phyloP scores from a whole-genome alignment of 2,329 filamentous ascomycete genomes.

The Cadophora sp. region DNA sequence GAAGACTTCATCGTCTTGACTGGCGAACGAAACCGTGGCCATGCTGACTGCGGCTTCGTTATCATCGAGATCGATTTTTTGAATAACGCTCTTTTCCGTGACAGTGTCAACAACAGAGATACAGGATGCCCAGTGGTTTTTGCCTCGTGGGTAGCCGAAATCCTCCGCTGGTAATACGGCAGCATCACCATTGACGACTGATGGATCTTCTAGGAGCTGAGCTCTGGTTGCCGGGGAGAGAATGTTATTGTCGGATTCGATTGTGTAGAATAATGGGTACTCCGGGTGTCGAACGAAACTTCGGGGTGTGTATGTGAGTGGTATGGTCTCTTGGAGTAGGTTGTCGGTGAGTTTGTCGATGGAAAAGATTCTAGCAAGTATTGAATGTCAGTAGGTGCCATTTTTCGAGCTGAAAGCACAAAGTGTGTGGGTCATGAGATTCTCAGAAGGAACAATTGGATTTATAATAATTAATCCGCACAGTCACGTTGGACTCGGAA shows the following conservation, averaged over 20 bases:
- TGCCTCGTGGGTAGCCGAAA: constrained; percentile 86
- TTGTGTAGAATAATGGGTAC: constrained; percentile 88
- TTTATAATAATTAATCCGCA: constrained; percentile 63
- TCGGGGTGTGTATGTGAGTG: constrained; percentile 88
- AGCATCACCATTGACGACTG: constrained; percentile 74
- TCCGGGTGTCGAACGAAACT: constrained; percentile 88
- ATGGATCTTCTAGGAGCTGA: constrained; percentile 76
- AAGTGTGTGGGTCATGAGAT: constrained; percentile 40
- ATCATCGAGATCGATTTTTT: constrained; percentile 81
- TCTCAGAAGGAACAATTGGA: constrained; percentile 99
- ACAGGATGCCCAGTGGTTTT: constrained; percentile 92
- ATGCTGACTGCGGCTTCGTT: constrained; percentile 93
- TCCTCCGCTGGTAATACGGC: constrained; percentile 75
- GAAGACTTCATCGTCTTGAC: constrained; percentile 87
- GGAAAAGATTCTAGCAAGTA: constrained; percentile 77
- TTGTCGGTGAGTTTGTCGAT: constrained; percentile 87
- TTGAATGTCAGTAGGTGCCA: constrained; percentile 43
- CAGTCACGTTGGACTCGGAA: constrained; percentile 45
- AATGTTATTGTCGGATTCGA: constrained; percentile 92
- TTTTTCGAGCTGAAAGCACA: neutral
- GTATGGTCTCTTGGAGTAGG: constrained; percentile 83
- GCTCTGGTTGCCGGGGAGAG: constrained; percentile 79
- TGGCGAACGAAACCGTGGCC: constrained; percentile 83
- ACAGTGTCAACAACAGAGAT: constrained; percentile 91
- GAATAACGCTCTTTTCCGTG: constrained; percentile 73